Percentiles rank a stretch among this genome's conserved stretches.
These are phyloP conservation scores for Vachellia pachyceras DNA, from an alignment of 306 rosid species.

Conservation along the genomic window DNA sequence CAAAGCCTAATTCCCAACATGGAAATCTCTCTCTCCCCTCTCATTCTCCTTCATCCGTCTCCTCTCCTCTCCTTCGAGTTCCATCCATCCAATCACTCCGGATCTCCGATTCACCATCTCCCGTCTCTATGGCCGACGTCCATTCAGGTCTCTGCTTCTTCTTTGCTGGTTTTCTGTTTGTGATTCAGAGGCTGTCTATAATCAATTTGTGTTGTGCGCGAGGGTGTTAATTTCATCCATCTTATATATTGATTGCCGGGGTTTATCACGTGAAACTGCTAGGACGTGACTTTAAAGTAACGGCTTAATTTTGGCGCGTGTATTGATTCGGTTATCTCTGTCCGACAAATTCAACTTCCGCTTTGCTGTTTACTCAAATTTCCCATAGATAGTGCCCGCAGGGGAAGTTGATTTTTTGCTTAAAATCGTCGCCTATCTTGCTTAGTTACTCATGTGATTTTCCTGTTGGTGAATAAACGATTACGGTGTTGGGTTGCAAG, in stretches of 20 bases:
- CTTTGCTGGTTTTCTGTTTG: not conserved
- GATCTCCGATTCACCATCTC: constrained; percentile 58
- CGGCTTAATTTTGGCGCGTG: too few relatives aligned
- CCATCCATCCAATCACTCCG: constrained; percentile 59
- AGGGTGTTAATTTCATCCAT: not conserved
- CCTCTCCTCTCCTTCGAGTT: constrained; percentile 46
- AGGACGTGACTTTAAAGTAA: too few relatives aligned
- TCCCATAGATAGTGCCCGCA: not conserved
- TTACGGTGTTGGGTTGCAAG: not conserved
- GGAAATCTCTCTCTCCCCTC: constrained; percentile 40
- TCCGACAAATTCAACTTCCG: not conserved
- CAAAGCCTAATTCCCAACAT: constrained; percentile 74
- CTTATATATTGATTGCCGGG: not conserved
- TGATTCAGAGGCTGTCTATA: not conserved
- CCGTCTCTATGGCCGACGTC: constrained; percentile 13
- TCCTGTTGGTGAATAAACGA: constrained; percentile 1
- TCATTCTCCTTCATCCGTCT: constrained; percentile 28
- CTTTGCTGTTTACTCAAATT: constrained; percentile 7
- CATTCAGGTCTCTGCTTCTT: constrained; percentile 47
- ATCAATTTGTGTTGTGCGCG: not conserved
- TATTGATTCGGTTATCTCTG: not conserved
- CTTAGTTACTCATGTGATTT: not conserved
- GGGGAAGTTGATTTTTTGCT: not conserved
- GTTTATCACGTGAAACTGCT: not conserved
- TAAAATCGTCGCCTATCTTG: not conserved